Evolutionary conservation across 2,329 filamentous ascomycete genomes (phyloP), one percentile per base, ranked within the genome.

Genomic region (Xylaria sp.): DNA sequence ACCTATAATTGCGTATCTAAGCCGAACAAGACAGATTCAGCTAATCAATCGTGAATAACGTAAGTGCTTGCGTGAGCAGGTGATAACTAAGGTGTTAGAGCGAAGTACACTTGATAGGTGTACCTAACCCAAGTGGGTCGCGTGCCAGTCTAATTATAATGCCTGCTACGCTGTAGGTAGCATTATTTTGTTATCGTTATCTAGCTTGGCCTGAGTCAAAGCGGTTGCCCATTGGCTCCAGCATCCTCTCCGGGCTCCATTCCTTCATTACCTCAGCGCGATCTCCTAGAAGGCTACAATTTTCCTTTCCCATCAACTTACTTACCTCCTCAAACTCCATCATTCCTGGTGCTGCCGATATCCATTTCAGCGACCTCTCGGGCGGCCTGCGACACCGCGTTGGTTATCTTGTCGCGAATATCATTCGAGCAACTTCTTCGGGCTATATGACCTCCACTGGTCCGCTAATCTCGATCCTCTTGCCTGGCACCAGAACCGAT

Each of bases 191-290:
- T 63, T 66, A 66, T 66, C 64, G 33, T 65, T 68, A 68, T 65
- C 66, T 28, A 26, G 56, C 26, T 53, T 33, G 49, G 26, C 49
- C 48, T 53, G 49, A 53, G 26, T 33, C 49, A 26, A 53, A 6
- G 15, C n/a, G 6, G 31, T 9, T 70, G 63, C 61, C 49, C 20
- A 75, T 76, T 75, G 75, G 74, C 42, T 64, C 57, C 64, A 57
- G 53, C 67, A 67, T 66, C 65, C 67, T 44, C 60, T 36, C 44
- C 44, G 53, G 53, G 65, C 57, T 69, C 67, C 62, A 51, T 63
- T 48, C 57, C 53, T 48, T 59, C 49, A 59, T 60, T 68, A 65
- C 70, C 63, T 70, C 63, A 72, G 65, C 63, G 68, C 63, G 33
- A 62, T 57, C 63, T 60, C 44, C 66, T 57, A 56, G 66, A 66